Evolutionary conservation across 2,329 filamentous ascomycete genomes (phyloP), one percentile per base, ranked within the genome.

Genomic region (Fusarium tricinctum): DNA sequence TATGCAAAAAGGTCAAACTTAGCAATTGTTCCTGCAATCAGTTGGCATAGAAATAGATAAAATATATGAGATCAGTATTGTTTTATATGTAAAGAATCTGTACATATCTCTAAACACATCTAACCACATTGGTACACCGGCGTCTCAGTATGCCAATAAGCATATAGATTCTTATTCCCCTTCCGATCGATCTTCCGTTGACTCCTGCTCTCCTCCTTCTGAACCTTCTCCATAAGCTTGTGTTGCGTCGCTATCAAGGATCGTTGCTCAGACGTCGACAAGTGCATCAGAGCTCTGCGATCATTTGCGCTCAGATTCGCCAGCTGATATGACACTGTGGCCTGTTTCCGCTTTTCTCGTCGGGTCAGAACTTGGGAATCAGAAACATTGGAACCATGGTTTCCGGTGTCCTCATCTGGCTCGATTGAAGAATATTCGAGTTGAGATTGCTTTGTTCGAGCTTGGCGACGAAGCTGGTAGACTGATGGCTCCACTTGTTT

Each of bases 101-200:
- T 3, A 12, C 9, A 28, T 28, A 12, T 28, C 10, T 23, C 46
- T n/a, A 30, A 7, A 6, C 4, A 14, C 14, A 50, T 30, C 40
- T 63, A 63, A 15, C 60, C 60, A 17, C 60, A 63, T 5, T 14
- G 32, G 5, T 63, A 63, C 1, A 63, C 60, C 0, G 60, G 60
- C 2, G 50, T 63, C 26, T 63, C 60, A 1, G 60, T 63, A 26
- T 63, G 3, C 60, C 60, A 63, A 26, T 63, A 63, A 26, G 60
- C 60, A 30, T 63, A 63, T 12, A 63, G 1, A 22, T 63, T 63
- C 26, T 63, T 63, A 0, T 63, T 63, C 0, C 58, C 60, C 17
- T 63, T 63, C 0, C 50, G 33, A 15, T 63, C 60, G 19, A 63
- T 39, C 28, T 42, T 63, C 1, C 58, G 50, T 17, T 63, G 58